These are phyloP conservation scores for Salix caprea DNA, from an alignment of 345 rosid genomes.

Conservation along the genomic window DNA sequence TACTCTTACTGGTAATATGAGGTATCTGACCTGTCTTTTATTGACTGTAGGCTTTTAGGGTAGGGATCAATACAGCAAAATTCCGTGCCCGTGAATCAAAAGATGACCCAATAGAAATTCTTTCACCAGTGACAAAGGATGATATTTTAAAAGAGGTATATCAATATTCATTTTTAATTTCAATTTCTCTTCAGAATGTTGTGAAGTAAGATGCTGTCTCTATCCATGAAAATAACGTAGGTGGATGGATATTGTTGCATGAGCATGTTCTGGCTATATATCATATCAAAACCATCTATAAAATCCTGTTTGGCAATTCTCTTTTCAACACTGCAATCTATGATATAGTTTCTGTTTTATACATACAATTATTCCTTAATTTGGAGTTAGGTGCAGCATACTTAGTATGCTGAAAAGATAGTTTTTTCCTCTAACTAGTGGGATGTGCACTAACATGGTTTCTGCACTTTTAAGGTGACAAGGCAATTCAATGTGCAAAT, in stretches of 20 bases:
- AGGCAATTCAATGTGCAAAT: constrained; percentile 76
- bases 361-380: too few species aligned
- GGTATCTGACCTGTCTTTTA: not conserved
- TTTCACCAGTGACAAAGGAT: constrained; percentile 63
- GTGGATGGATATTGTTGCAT: not conserved
- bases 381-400: too few species aligned
- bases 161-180: not conserved
- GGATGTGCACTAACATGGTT: not conserved
- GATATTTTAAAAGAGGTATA: constrained; percentile 71
- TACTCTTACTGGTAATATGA: not conserved
- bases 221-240: not conserved
- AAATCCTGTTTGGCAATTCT: not conserved
- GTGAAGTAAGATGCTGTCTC: not conserved
- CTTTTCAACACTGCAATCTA: not conserved
- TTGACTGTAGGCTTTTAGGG: constrained; percentile 13
- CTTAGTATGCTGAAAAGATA: too few species aligned
- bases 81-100: constrained; percentile 61
- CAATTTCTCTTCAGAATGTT: not conserved
- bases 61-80: constrained; percentile 47
- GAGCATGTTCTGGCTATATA: not conserved
- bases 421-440: not conserved
- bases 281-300: not conserved
- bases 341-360: too few species aligned
- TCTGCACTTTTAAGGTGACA: constrained; percentile 47
- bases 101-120: constrained; percentile 70